Base-by-base conservation (phyloP, 2,329 filamentous ascomycete genomes). In the Arachnopeziza araneosa region DNA sequence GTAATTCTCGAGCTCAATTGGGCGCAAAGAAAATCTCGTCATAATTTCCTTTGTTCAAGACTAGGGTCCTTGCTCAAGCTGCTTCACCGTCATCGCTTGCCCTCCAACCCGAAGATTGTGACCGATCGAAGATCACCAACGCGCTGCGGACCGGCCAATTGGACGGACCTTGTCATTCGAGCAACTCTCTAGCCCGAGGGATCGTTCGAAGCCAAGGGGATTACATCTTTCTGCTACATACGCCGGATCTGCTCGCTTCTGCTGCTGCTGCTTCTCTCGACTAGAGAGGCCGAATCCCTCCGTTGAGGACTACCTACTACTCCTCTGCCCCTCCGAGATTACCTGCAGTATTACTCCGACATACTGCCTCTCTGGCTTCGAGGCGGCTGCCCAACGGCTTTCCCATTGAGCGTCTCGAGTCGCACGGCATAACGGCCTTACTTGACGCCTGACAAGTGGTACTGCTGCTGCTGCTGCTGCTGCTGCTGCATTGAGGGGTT, bases 101-200 rank as follows among this genome's bases (percentile, higher is more conserved):
- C 57, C 59, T 54, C 55, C 61, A 64, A 59, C 65, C 66, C 65
- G 67, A 67, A 67, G 67, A 68, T 57, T 67, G 54, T 64, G 64
- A 64, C 67, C 62, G 23, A n/a, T 63, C 52, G 49, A 19, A 49
- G 55, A 54, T 57, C 63, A 63, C 59, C 24, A 50, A 21, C 30
- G n/a, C 49, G 24, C 17, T 36, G 52, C 26, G 26, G 26, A 30
- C 26, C 26, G 9, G 26, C 9, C 26, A 30, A n/a, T 30, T 30
- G 26, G 26, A 30, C 9, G 9, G 26, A 9, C 26, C 26, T 30
- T 30, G 4, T 30, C 26, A 30, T 30, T 5, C 9, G 5, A 30
- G 26, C 26, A 5, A 30, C 26, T 30, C 26, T 9, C 26, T 9
- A 30, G 26, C 26, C 4, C 26, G 5, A 30, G 4, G 5, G 4